Percentiles rank a stretch among this genome's conserved stretches.
Conservation (phyloP, 148 eudicot genomes). For the Selenicereus undatus region DNA sequence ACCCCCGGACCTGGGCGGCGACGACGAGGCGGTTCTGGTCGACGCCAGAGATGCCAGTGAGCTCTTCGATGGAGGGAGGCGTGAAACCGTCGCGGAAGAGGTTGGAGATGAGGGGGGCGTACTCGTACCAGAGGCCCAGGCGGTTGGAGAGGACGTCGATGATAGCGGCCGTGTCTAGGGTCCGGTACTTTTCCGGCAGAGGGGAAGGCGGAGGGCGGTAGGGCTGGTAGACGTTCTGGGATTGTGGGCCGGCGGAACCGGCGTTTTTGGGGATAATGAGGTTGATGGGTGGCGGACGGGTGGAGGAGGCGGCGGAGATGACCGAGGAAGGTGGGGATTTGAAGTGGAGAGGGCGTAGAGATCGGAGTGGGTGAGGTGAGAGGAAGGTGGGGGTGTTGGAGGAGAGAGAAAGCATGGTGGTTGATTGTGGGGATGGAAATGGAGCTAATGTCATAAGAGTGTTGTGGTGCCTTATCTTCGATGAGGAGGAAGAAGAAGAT, state of each 20-base stretch:
- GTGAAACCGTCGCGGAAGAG: conserved; percentile 61
- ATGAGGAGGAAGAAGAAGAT: not conserved
- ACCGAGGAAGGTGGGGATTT: conserved; percentile 22
- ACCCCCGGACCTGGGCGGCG: conserved; percentile 64
- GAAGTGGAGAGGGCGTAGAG: conserved; percentile 24
- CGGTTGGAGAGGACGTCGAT: conserved; percentile 69
- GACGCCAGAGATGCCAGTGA: conserved; percentile 67
- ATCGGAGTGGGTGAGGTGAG: conserved; percentile 11
- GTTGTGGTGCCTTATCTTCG: conserved; percentile 12
- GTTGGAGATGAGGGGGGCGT: conserved; percentile 65
- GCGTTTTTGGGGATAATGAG: conserved; percentile 20
- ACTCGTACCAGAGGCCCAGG: conserved; percentile 70
- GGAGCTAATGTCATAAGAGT: not conserved
- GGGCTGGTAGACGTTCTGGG: conserved; percentile 71
- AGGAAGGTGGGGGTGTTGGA: conserved; percentile 16
- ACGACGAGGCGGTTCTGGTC: conserved; percentile 79
- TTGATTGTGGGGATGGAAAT: not conserved
- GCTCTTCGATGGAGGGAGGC: conserved; percentile 59
- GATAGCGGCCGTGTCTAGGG: conserved; percentile 48
- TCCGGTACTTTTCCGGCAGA: conserved; percentile 50
- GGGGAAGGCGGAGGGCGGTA: conserved; percentile 71
- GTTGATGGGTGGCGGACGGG: conserved; percentile 15
- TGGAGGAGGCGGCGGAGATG: conserved; percentile 14
- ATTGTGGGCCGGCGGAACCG: conserved; percentile 17
- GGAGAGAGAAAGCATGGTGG: conserved; percentile 23